A percentile compares a stretch with the other conserved stretches of the same genome.
phyloP scores from a whole-genome alignment of 345 rosid species.

The Euphorbia peplus region DNA sequence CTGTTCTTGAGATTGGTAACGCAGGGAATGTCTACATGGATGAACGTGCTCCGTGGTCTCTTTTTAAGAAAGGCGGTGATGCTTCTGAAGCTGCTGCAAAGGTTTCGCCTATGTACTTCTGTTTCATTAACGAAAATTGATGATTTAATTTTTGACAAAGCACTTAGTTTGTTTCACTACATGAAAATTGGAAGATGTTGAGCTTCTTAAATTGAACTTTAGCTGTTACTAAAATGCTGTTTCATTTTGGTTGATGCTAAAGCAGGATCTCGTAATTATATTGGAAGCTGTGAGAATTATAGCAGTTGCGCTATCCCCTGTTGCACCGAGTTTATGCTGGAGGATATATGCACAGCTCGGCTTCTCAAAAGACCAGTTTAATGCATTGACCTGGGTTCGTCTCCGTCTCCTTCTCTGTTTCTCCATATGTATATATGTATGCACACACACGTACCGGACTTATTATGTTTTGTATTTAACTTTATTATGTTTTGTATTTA shows the following conservation, averaged over 20 bases:
- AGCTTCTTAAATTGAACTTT: not conserved
- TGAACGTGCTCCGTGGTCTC: constrained; percentile 82
- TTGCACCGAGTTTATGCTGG: constrained; percentile 64
- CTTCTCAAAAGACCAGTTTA: constrained; percentile 55
- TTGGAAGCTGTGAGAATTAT: constrained; percentile 85
- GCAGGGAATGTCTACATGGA: constrained; percentile 86
- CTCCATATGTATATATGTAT: not conserved
- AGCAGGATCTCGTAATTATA: constrained; percentile 81
- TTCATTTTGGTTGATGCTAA: constrained; percentile 5
- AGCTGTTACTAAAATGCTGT: constrained; percentile 3
- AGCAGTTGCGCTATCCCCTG: constrained; percentile 72
- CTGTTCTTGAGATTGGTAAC: constrained; percentile 80
- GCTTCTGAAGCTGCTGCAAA: constrained; percentile 85
- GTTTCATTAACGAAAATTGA: not conserved
- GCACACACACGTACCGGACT: not conserved
- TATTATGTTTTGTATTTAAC: not conserved
- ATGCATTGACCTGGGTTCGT: constrained; percentile 56
- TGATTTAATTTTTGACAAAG: not conserved
- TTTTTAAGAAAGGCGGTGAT: constrained; percentile 79
- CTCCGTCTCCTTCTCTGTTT: constrained; percentile 19
- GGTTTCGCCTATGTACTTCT: constrained; percentile 34
- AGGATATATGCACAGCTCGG: constrained; percentile 86
- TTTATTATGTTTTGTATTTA: not conserved
- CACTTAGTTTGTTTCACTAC: not conserved
- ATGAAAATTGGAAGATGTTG: not conserved